Percentiles rank a stretch among this genome's conserved stretches.
Evolutionary conservation across 2,329 filamentous ascomycete genomes (phyloP).

Genomic region (Chrysoporthe cubensis): DNA sequence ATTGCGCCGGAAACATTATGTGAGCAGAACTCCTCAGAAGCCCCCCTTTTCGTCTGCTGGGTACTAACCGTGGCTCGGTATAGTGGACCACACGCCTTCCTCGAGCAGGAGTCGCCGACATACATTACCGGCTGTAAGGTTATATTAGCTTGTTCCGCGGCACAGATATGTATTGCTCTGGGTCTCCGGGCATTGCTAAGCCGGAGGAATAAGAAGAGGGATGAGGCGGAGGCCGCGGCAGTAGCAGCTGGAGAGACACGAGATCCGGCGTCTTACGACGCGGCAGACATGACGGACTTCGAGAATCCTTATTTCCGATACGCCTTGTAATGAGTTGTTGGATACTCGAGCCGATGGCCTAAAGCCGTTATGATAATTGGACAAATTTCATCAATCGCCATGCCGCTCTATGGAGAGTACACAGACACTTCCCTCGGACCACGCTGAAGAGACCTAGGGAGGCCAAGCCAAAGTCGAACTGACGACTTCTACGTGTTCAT

Average conservation of each 20-base stretch:
- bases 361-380: no score
- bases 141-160: constrained; percentile 50
- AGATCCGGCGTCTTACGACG: constrained; percentile 35
- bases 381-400: no score
- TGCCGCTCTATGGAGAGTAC: no score
- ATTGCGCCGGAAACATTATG: constrained; percentile 51
- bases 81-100: constrained; percentile 48
- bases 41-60: neutral
- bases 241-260: constrained; percentile 22
- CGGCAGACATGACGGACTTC: constrained; percentile 13
- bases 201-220: constrained; percentile 44
- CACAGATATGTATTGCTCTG: constrained; percentile 45
- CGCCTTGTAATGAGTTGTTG: neutral
- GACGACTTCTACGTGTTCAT: no score
- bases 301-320: constrained; percentile 17
- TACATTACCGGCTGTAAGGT: constrained; percentile 58
- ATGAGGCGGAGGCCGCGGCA: constrained; percentile 35
- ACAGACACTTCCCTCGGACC: no score
- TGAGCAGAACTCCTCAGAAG: neutral
- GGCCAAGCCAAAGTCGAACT: no score
- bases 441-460: no score
- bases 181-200: constrained; percentile 41
- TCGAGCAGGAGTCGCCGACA: constrained; percentile 47
- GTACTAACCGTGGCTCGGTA: neutral
- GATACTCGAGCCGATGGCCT: no score